Evolutionary conservation across 495 filamentous ascomycete genomes (phyloP).

Genomic region (Penicillium chermesinum): DNA sequence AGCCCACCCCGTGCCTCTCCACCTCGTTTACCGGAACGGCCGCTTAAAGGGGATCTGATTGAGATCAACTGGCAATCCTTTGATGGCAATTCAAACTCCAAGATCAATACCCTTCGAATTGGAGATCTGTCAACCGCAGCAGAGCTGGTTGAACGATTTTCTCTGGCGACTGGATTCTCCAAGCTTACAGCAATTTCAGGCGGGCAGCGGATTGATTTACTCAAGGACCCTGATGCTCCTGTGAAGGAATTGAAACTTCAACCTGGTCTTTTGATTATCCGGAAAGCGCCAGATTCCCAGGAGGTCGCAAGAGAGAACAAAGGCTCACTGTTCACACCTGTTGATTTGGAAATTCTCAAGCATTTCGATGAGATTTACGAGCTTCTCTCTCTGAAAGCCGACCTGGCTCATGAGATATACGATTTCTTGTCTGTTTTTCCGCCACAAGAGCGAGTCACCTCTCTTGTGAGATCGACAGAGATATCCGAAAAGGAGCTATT

Average conservation of each 20-base stretch:
- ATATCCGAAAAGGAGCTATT: slow-evolving; percentile 56
- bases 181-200: slow-evolving; percentile 53
- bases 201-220: slow-evolving; percentile 47
- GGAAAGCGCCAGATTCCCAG: slow-evolving; percentile 37
- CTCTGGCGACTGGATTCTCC: slow-evolving; percentile 63
- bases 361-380: slow-evolving; percentile 85
- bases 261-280: slow-evolving; percentile 55
- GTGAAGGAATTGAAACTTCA: slow-evolving; percentile 41
- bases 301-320: slow-evolving; percentile 23
- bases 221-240: slow-evolving; percentile 31
- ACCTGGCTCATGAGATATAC: slow-evolving; percentile 66
- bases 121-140: slow-evolving; percentile 65
- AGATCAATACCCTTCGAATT: slow-evolving; percentile 54
- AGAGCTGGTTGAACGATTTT: slow-evolving; percentile 59
- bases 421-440: slow-evolving; percentile 70
- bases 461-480: slow-evolving; percentile 51
- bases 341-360: slow-evolving; percentile 72
- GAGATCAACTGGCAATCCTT: slow-evolving; percentile 70
- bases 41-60: slow-evolving; percentile 54
- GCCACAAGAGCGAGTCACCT: slow-evolving; percentile 56
- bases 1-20: slow-evolving; percentile 41
- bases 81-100: slow-evolving; percentile 51
- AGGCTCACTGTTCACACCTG: slow-evolving; percentile 37
- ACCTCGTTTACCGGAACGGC: slow-evolving; percentile 34
- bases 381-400: slow-evolving; percentile 70